These are phyloP conservation scores for Aspergillus calidoustus DNA, from an alignment of 2,329 filamentous ascomycete species.

Conservation along the genomic window DNA sequence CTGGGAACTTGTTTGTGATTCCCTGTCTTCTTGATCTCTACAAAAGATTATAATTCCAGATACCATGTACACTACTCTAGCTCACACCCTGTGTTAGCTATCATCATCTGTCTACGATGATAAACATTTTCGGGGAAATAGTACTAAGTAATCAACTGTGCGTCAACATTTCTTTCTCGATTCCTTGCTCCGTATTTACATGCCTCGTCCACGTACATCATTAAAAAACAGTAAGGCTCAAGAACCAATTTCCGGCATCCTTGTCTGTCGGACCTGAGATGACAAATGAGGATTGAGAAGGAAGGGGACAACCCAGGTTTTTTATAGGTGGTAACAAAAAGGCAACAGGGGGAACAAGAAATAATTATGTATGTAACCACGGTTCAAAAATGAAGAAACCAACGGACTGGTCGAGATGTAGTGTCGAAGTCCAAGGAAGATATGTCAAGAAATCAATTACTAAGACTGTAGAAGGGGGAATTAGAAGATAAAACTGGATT, in stretches of 20 bases:
- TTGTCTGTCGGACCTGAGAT: constrained; percentile 25
- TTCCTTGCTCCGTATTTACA: constrained; percentile 39
- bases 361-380: constrained; percentile 23
- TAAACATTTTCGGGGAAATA: not conserved
- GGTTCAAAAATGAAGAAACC: constrained; percentile 16
- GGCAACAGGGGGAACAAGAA: constrained; percentile 22
- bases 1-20: not conserved
- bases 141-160: not conserved
- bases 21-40: not conserved
- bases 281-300: constrained; percentile 19
- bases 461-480: constrained; percentile 13
- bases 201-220: constrained; percentile 40
- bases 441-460: constrained; percentile 18
- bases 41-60: not conserved
- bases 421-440: constrained; percentile 13
- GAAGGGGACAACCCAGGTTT: constrained; percentile 14
- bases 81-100: not conserved
- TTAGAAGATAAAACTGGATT: constrained; percentile 10
- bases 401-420: constrained; percentile 1
- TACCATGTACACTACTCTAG: not conserved
- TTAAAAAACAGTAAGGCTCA: constrained; percentile 36
- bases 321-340: constrained; percentile 3
- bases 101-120: not conserved
- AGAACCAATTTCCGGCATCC: constrained; percentile 33
- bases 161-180: constrained; percentile 14